Conservation (phyloP, 106 monocot species). For the Xerophyta viscosa region DNA sequence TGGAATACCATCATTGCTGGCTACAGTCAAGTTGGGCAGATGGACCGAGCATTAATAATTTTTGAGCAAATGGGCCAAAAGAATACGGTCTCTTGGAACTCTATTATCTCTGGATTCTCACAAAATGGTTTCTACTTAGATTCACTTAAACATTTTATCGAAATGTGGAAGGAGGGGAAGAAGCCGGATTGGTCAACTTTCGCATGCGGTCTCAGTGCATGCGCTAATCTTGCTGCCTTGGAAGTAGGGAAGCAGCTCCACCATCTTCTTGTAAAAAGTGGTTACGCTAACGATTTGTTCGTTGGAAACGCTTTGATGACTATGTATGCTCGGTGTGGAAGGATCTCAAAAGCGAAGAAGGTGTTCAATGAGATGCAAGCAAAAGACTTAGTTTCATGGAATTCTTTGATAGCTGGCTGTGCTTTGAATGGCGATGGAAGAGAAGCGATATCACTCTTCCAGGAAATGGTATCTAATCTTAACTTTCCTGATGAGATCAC, state of each 20-base stretch:
- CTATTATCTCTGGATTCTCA: slow-evolving; percentile 25
- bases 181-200: slow-evolving; percentile 55
- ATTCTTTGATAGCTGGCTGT: slow-evolving; percentile 56
- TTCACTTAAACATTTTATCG: slow-evolving; percentile 27
- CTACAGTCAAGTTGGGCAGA: slow-evolving; percentile 21
- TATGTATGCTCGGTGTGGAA: slow-evolving; percentile 64
- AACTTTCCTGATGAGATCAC: not conserved
- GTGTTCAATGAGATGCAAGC: slow-evolving; percentile 29
- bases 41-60: slow-evolving; percentile 7
- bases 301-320: slow-evolving; percentile 56
- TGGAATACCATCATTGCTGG: slow-evolving; percentile 36
- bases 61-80: slow-evolving; percentile 15
- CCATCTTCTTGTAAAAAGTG: not conserved
- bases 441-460: not conserved
- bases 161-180: slow-evolving; percentile 36
- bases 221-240: slow-evolving; percentile 50
- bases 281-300: slow-evolving; percentile 25
- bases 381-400: slow-evolving; percentile 51
- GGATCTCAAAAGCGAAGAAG: slow-evolving; percentile 22
- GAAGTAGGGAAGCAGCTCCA: slow-evolving; percentile 35
- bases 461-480: not conserved
- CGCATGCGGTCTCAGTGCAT: slow-evolving; percentile 44
- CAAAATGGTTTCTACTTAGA: slow-evolving; percentile 22
- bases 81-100: slow-evolving; percentile 31
- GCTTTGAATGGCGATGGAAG: slow-evolving; percentile 13